phyloP scores from a whole-genome alignment of 352 stramenopile genomes.

The Pythium vanterpoolii region DNA sequence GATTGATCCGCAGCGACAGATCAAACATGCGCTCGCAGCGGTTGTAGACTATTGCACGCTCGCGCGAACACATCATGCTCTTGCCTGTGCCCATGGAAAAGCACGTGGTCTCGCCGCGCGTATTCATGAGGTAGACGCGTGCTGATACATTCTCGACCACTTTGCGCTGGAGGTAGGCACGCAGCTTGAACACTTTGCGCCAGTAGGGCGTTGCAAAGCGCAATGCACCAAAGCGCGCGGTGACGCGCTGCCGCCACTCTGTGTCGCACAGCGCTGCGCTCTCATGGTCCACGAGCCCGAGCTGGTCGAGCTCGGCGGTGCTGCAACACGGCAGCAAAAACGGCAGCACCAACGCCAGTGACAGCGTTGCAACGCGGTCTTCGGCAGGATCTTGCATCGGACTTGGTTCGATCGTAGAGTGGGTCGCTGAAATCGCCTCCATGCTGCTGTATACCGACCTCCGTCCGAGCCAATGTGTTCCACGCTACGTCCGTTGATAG shows the following conservation, averaged over 20 bases:
- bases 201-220: slow-evolving; percentile 52
- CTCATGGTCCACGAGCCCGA: slow-evolving; percentile 51
- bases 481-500: background rate
- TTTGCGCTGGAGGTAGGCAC: slow-evolving; percentile 55
- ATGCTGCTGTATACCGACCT: background rate
- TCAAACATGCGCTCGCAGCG: slow-evolving; percentile 86
- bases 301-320: slow-evolving; percentile 33
- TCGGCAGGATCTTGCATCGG: background rate
- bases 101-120: slow-evolving; percentile 62
- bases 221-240: slow-evolving; percentile 43
- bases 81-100: slow-evolving; percentile 50
- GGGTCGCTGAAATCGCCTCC: background rate
- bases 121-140: slow-evolving; percentile 84
- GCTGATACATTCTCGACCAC: slow-evolving; percentile 57
- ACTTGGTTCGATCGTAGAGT: background rate
- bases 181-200: slow-evolving; percentile 65
- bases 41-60: slow-evolving; percentile 77
- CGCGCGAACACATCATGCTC: slow-evolving; percentile 73
- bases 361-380: background rate
- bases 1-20: slow-evolving; percentile 82
- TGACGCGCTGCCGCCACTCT: slow-evolving; percentile 62
- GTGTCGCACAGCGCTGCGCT: slow-evolving; percentile 39
- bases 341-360: slow-evolving; percentile 28
- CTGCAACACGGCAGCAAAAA: slow-evolving; percentile 56
- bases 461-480: background rate